Conservation (phyloP, 169 alveolate genomes). For the Plasmodium chabaudi region DNA sequence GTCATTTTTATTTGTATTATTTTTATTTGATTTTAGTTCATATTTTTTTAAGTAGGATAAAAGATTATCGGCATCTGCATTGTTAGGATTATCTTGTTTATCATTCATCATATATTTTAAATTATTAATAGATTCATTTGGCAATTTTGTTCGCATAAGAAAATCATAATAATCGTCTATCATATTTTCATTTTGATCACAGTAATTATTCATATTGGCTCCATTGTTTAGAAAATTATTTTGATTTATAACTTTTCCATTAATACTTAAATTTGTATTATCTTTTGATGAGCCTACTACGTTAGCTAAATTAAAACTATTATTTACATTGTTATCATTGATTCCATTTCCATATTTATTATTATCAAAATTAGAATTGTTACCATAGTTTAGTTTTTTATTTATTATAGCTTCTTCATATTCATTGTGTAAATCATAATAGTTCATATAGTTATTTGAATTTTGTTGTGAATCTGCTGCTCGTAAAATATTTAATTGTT, state of each 20-base stretch:
- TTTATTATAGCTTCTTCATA: constrained; percentile 34
- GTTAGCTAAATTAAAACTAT: background rate
- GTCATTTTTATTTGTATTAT: constrained; percentile 10
- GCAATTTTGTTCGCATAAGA: constrained; percentile 51
- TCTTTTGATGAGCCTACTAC: too few species aligned
- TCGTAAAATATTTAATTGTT: constrained; percentile 49
- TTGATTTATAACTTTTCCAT: background rate
- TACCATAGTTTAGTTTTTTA: background rate
- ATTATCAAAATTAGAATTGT: too few species aligned
- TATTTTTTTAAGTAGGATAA: constrained; percentile 51
- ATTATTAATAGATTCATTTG: constrained; percentile 39
- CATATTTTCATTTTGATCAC: constrained; percentile 37
- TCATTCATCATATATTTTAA: constrained; percentile 49
- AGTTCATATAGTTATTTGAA: constrained; percentile 18
- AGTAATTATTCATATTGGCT: background rate
- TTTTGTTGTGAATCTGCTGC: constrained; percentile 70
- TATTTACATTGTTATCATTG: background rate
- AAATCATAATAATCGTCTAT: constrained; percentile 70
- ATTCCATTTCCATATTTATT: constrained; percentile 5
- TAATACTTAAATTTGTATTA: background rate
- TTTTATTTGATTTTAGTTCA: constrained; percentile 43
- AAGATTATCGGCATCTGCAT: constrained; percentile 55
- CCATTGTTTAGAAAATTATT: background rate
- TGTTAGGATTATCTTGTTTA: constrained; percentile 22
- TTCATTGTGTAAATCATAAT: constrained; percentile 47